Evolutionary conservation across 768 basidiomycete genomes (phyloP).

Genomic region (Kwoniella shandongensis): DNA sequence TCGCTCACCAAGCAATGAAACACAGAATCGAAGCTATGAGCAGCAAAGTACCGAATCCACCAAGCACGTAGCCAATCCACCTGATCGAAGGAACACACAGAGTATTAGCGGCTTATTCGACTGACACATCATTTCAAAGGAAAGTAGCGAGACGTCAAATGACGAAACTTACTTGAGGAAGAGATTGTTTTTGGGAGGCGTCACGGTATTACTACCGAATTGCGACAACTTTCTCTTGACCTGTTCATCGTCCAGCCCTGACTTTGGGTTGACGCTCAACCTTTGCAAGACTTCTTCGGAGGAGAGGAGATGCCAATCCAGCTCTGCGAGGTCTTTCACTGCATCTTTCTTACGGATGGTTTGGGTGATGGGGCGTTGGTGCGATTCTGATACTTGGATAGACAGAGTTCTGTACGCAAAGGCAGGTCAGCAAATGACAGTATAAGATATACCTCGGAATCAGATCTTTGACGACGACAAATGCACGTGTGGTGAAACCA

Average conservation of each 20-base stretch:
- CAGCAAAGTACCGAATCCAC: slow-evolving; percentile 64
- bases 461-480: too few species aligned
- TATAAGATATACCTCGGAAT: too few species aligned
- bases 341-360: slow-evolving; percentile 20
- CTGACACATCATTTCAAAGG: neutral
- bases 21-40: slow-evolving; percentile 62
- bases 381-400: slow-evolving; percentile 54
- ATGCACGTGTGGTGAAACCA: too few species aligned
- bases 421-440: neutral
- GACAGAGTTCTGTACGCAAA: slow-evolving; percentile 56
- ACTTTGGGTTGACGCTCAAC: slow-evolving; percentile 57
- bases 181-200: slow-evolving; percentile 58
- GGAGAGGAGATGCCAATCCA: slow-evolving; percentile 60
- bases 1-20: slow-evolving; percentile 58
- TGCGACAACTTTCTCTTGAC: slow-evolving; percentile 58
- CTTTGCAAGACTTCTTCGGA: slow-evolving; percentile 57
- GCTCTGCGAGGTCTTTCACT: slow-evolving; percentile 49
- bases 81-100: too few species aligned
- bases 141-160: neutral
- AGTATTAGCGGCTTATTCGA: slow-evolving; percentile 1
- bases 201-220: slow-evolving; percentile 60
- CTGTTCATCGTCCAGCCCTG: slow-evolving; percentile 60
- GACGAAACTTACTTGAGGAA: slow-evolving; percentile 55
- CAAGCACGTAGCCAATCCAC: slow-evolving; percentile 60
- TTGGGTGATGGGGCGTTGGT: slow-evolving; percentile 17